Evolutionary conservation across 1,139 yeast species (phyloP), one percentile per base, ranked within the genome.

Genomic region (Zygosaccharomyces sapae): DNA sequence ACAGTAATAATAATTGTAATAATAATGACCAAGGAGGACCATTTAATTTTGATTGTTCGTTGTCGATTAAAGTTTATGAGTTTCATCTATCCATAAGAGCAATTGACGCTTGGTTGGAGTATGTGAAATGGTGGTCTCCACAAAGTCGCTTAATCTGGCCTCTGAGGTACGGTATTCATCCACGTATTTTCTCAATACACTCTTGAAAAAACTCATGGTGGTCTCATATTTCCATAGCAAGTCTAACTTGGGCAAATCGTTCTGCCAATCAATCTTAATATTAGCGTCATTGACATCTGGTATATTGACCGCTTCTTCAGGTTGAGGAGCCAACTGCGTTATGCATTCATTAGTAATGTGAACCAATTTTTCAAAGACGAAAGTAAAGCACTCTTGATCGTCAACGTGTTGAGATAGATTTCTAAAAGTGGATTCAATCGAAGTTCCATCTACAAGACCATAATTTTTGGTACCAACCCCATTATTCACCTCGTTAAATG

Each of bases 291-390:
- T 48, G 12, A 64, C 52, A 9, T 55, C 53, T 16, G 72, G 71
- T 9, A 61, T 42, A 4, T 47, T 49, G 38, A 70, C 55, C 3
- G 47, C 56, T 18, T 63, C 66, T 5, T 57, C 66, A 2, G 49
- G 41, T 6, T 39, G 35, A 4, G 64, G 52, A 2, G 60, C 64
- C 42, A 77, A 57, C 10, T 50, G 41, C 1, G 51, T 49, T 12
- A 57, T 48, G 13, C 70, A 62, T 12, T 54, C 55, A 49, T 71
- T 72, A 50, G 77, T 59, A 52, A 76, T 71, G 4, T 52, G 44
- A 13, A 73, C 68, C 37, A 76, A 66, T 31, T 65, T 64, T 20
- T 65, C 62, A 49, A 73, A 72, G 30, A 76, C 64, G 20, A 51
- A 64, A 27, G 60, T 59, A 38, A 73, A 64, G 38, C 71, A 59